A percentile compares a stretch with the other conserved stretches of the same genome.
These are phyloP conservation scores for Ustilago bromivora DNA, from an alignment of 1,284 basidiomycete species.

Conservation along the genomic window DNA sequence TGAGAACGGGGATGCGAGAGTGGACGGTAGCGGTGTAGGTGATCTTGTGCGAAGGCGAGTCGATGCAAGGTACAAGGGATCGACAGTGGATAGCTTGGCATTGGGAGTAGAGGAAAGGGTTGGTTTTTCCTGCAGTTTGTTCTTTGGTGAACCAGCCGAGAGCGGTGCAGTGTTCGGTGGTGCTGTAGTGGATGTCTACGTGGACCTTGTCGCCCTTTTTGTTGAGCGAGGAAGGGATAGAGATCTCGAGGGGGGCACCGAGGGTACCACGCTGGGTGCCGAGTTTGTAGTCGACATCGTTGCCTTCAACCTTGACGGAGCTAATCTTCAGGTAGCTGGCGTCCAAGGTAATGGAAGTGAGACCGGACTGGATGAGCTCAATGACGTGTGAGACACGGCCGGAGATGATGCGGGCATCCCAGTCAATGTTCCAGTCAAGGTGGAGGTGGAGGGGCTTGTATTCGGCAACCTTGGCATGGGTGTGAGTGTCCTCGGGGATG, in stretches of 20 bases:
- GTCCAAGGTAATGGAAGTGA: constrained; percentile 82
- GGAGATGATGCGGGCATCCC: constrained; percentile 76
- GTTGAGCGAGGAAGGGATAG: constrained; percentile 61
- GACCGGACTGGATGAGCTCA: constrained; percentile 75
- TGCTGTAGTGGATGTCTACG: constrained; percentile 71
- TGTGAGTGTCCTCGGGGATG: constrained; percentile 59
- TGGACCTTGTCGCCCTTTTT: constrained; percentile 54
- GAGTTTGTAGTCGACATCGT: constrained; percentile 74
- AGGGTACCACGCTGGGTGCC: constrained; percentile 70
- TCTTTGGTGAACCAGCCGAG: constrained; percentile 93
- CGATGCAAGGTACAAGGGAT: constrained; percentile 62
- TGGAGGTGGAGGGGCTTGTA: constrained; percentile 62
- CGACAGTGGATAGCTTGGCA: constrained; percentile 77
- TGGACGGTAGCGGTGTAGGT: constrained; percentile 65
- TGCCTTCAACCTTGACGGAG: constrained; percentile 74
- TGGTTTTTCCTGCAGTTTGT: constrained; percentile 85
- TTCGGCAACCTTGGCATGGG: constrained; percentile 59
- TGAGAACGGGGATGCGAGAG: constrained; percentile 64
- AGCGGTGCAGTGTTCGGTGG: constrained; percentile 82
- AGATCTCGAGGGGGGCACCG: constrained; percentile 70
- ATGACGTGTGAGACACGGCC: constrained; percentile 81
- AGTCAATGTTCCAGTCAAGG: constrained; percentile 88
- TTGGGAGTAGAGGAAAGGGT: constrained; percentile 90
- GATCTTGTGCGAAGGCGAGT: constrained; percentile 67
- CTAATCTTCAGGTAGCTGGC: constrained; percentile 80